Evolutionary conservation across 2,329 filamentous ascomycete genomes (phyloP).

Genomic region (Neofusicoccum sp.): DNA sequence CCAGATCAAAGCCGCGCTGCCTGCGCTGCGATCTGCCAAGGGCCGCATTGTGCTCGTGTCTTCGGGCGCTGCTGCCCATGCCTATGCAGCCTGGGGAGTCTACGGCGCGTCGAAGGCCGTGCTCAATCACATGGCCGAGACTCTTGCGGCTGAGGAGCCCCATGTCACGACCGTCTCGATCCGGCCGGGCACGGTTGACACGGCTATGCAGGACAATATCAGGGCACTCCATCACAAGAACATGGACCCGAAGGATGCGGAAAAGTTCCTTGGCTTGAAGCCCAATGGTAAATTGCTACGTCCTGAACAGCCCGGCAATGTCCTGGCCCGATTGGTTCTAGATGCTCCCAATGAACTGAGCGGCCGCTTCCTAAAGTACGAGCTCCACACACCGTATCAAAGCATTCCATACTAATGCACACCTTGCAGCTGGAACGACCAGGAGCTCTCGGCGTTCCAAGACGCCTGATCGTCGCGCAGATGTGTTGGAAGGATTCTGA

Average conservation of each 20-base stretch:
- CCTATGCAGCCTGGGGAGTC: slow-evolving; percentile 70
- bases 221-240: slow-evolving; percentile 68
- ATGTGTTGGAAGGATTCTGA: too few species aligned
- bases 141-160: slow-evolving; percentile 76
- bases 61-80: slow-evolving; percentile 66
- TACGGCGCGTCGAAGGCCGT: slow-evolving; percentile 85
- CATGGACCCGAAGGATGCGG: slow-evolving; percentile 61
- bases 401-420: not conserved
- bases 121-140: slow-evolving; percentile 74
- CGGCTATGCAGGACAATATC: slow-evolving; percentile 85
- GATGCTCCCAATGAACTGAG: slow-evolving; percentile 67
- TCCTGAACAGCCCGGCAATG: slow-evolving; percentile 81
- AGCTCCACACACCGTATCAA: slow-evolving; percentile 23
- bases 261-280: slow-evolving; percentile 71
- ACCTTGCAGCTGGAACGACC: slow-evolving; percentile 23
- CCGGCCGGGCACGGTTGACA: slow-evolving; percentile 81
- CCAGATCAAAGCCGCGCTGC: slow-evolving; percentile 71
- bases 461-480: slow-evolving; percentile 9
- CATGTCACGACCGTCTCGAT: slow-evolving; percentile 73
- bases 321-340: slow-evolving; percentile 79
- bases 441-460: slow-evolving; percentile 21
- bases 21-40: slow-evolving; percentile 66
- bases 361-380: slow-evolving; percentile 74
- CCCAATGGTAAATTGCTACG: slow-evolving; percentile 71
- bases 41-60: slow-evolving; percentile 79